Evolutionary conservation across 164 flowering plant genomes (phyloP).

Genomic region (Tetracentron sinense): DNA sequence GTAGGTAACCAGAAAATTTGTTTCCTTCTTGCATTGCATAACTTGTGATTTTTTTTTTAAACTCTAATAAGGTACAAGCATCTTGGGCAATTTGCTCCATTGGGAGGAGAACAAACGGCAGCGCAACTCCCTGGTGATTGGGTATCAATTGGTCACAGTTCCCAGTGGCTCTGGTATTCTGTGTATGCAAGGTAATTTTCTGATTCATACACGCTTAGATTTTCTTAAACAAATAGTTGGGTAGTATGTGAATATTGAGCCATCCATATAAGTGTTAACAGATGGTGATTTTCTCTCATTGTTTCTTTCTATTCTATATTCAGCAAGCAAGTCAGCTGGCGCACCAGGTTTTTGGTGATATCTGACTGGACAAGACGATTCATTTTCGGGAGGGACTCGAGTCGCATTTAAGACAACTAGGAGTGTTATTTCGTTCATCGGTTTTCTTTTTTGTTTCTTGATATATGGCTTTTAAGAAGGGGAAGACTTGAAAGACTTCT

Average conservation of each 20-base stretch:
- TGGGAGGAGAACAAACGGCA: constrained; percentile 94
- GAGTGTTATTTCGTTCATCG: neutral
- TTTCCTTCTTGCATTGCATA: neutral
- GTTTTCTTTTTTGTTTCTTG: too few species aligned
- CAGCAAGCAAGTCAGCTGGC: constrained; percentile 98
- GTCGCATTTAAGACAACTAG: constrained; percentile 49
- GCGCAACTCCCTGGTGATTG: constrained; percentile 96
- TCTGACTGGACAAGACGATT: constrained; percentile 75
- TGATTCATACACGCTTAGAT: neutral
- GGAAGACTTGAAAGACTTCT: too few species aligned
- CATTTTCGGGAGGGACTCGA: constrained; percentile 85
- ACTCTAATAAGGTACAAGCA: constrained; percentile 70
- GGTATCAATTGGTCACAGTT: constrained; percentile 89
- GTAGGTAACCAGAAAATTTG: too few species aligned
- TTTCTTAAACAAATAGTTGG: too few species aligned
- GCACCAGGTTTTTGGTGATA: constrained; percentile 70
- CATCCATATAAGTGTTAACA: neutral
- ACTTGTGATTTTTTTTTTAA: neutral
- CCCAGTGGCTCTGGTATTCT: constrained; percentile 99
- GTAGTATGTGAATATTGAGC: too few species aligned
- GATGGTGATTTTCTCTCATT: neutral
- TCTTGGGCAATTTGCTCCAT: constrained; percentile 89
- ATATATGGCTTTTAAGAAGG: too few species aligned
- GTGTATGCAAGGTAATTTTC: constrained; percentile 87
- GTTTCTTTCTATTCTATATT: constrained; percentile 7